phyloP scores from a whole-genome alignment of 768 basidiomycete species.

The Macrolepiota albuminosa region DNA sequence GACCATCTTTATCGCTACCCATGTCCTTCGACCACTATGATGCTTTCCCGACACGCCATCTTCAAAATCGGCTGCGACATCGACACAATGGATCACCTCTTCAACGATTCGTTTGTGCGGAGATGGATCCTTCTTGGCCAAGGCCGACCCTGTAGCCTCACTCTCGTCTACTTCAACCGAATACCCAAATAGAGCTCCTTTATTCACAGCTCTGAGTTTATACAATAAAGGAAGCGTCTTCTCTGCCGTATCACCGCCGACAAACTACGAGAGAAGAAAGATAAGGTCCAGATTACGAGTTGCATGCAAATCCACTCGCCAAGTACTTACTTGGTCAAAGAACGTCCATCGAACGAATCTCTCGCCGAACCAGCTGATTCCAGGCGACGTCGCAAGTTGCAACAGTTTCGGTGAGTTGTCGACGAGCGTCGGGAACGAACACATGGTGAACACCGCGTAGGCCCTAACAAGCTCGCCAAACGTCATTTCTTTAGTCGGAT shows the following conservation, averaged over 20 bases:
- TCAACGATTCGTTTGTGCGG: conserved; percentile 61
- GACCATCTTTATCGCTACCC: conserved; percentile 85
- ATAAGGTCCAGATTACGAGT: neutral
- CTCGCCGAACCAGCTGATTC: conserved; percentile 61
- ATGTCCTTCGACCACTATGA: conserved; percentile 50
- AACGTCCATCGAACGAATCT: conserved; percentile 74
- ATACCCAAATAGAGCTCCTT: conserved; percentile 77
- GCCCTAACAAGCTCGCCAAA: conserved; percentile 52
- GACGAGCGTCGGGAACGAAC: conserved; percentile 71
- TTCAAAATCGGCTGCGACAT: conserved; percentile 81
- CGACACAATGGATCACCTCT: conserved; percentile 74
- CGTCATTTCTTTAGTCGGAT: conserved; percentile 17
- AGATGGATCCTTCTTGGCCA: conserved; percentile 18
- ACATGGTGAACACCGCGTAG: conserved; percentile 79
- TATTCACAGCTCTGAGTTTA: conserved; percentile 58
- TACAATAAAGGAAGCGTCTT: conserved; percentile 63
- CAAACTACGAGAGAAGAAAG: conserved; percentile 49
- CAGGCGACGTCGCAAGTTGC: conserved; percentile 47
- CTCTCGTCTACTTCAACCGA: conserved; percentile 78
- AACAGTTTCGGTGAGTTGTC: conserved; percentile 71
- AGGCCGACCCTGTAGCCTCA: conserved; percentile 32
- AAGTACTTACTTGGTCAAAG: conserved; percentile 62
- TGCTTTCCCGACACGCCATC: conserved; percentile 29
- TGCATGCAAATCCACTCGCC: conserved; percentile 9
- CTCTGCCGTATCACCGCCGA: conserved; percentile 79